Percentiles rank a stretch among this genome's conserved stretches.
These are phyloP conservation scores for Lophiostoma macrostomum DNA, from an alignment of 495 filamentous ascomycete species.

Conservation along the genomic window DNA sequence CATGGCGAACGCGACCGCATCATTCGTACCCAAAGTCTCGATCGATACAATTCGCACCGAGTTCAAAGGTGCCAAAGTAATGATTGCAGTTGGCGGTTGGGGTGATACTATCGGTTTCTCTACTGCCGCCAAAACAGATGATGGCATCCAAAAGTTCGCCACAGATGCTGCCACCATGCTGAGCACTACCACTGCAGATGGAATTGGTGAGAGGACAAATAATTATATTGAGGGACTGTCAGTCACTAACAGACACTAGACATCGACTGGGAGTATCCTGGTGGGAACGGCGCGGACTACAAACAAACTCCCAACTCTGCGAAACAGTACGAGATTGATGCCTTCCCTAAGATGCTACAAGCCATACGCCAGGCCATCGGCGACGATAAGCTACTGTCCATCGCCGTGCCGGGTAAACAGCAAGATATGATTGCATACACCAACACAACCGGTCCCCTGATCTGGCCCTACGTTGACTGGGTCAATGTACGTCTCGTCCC, in stretches of 20 bases:
- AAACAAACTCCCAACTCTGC: constrained; percentile 61
- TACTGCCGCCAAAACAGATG: constrained; percentile 52
- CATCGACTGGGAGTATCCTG: constrained; percentile 80
- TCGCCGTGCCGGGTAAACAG: constrained; percentile 65
- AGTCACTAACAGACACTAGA: too few relatives aligned
- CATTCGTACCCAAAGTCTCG: constrained; percentile 10
- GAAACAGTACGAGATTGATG: constrained; percentile 60
- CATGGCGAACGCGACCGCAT: constrained; percentile 1
- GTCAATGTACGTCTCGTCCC: constrained; percentile 55
- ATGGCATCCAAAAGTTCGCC: constrained; percentile 56
- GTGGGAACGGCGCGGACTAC: constrained; percentile 76
- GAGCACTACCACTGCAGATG: constrained; percentile 44
- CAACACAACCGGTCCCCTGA: constrained; percentile 56
- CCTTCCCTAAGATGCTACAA: constrained; percentile 61
- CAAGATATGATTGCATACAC: constrained; percentile 74
- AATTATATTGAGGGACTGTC: too few relatives aligned
- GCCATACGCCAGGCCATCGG: constrained; percentile 61
- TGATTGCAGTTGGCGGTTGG: constrained; percentile 75
- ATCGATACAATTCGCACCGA: constrained; percentile 20
- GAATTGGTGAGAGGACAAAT: constrained; percentile 19
- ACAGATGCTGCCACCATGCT: constrained; percentile 65
- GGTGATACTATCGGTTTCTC: constrained; percentile 65
- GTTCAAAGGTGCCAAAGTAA: constrained; percentile 40
- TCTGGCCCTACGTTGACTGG: constrained; percentile 65
- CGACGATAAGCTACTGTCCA: constrained; percentile 59